These are phyloP conservation scores for Scedosporium dehoogii DNA, from an alignment of 2,329 filamentous ascomycete species.

Conservation along the genomic window DNA sequence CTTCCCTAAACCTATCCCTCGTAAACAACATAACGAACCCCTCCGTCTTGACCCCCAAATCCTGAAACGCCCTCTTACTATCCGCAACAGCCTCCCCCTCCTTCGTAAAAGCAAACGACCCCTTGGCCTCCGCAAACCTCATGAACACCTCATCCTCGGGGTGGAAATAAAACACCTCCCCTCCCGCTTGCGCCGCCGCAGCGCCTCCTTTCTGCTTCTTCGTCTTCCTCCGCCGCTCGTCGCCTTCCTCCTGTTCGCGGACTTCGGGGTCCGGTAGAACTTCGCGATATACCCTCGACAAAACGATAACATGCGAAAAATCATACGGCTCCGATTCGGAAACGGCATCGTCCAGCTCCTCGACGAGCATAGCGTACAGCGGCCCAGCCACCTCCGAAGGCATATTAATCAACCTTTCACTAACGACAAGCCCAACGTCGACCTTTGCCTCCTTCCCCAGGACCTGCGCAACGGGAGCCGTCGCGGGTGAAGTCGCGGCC, in stretches of 20 bases:
- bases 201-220: slow-evolving; percentile 51
- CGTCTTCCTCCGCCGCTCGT: slow-evolving; percentile 47
- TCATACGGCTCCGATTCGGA: slow-evolving; percentile 86
- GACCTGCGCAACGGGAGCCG: slow-evolving; percentile 34
- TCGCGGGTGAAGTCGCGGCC: slow-evolving; percentile 38
- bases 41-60: slow-evolving; percentile 75
- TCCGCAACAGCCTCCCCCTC: slow-evolving; percentile 75
- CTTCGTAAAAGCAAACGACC: slow-evolving; percentile 69
- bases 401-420: slow-evolving; percentile 92
- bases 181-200: slow-evolving; percentile 27
- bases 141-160: slow-evolving; percentile 88
- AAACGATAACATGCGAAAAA: slow-evolving; percentile 85
- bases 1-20: slow-evolving; percentile 61
- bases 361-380: slow-evolving; percentile 87
- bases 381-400: slow-evolving; percentile 87
- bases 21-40: slow-evolving; percentile 85
- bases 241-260: slow-evolving; percentile 61
- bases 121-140: slow-evolving; percentile 59
- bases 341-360: slow-evolving; percentile 81
- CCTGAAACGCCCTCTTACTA: slow-evolving; percentile 89
- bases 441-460: slow-evolving; percentile 24
- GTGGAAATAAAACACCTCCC: slow-evolving; percentile 80
- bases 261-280: slow-evolving; percentile 28
- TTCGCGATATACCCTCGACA: slow-evolving; percentile 90
- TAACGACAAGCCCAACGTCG: slow-evolving; percentile 77